Conservation (phyloP, 306 rosid genomes). For the Ormosia emarginata region DNA sequence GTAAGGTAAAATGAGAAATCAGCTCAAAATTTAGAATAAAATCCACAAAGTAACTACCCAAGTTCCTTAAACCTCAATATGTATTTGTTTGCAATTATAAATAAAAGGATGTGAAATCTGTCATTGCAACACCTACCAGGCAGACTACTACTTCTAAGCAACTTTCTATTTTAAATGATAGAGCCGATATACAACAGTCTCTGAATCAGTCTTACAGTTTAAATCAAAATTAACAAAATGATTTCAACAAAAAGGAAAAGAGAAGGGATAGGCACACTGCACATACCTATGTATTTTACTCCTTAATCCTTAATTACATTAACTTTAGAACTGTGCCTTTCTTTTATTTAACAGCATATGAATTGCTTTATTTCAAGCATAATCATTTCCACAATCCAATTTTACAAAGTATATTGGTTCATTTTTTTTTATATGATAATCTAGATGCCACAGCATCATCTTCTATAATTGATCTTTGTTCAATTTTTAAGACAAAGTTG, state of each 20-base stretch:
- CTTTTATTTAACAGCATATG: constrained; percentile 17
- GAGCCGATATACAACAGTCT: background rate
- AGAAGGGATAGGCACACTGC: background rate
- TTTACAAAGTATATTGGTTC: background rate
- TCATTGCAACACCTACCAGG: background rate
- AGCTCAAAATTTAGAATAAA: background rate
- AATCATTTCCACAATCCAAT: background rate
- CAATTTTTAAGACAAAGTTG: background rate
- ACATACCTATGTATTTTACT: background rate
- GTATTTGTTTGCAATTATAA: background rate
- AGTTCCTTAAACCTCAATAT: background rate
- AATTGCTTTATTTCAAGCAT: constrained; percentile 14
- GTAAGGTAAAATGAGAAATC: background rate
- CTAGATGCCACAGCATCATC: background rate
- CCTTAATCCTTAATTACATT: background rate
- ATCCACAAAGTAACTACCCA: background rate
- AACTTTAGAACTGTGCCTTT: background rate
- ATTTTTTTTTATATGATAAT: background rate
- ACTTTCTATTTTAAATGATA: background rate
- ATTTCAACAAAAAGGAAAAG: background rate
- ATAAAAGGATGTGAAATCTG: background rate
- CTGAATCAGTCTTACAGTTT: background rate
- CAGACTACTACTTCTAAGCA: background rate
- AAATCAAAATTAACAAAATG: background rate
- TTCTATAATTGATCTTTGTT: background rate